These are phyloP conservation scores for Mycena leptocephala DNA, from an alignment of 768 basidiomycete genomes.

Conservation along the genomic window DNA sequence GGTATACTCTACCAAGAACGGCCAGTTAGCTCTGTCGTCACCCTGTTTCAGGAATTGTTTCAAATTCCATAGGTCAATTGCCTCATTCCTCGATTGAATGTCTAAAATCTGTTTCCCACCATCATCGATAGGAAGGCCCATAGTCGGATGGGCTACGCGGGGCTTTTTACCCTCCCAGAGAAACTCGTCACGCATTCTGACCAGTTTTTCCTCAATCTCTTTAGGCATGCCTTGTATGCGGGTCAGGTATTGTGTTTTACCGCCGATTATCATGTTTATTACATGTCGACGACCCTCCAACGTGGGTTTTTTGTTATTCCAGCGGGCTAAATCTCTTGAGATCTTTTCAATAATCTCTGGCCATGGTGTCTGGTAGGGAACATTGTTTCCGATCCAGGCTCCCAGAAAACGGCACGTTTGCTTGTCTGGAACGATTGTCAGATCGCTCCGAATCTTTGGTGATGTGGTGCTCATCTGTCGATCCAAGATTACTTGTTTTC, in stretches of 20 bases:
- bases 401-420: not conserved
- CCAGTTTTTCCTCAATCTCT: not conserved
- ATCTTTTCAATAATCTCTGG: not conserved
- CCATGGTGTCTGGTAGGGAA: not conserved
- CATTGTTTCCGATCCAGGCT: not conserved
- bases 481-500: not conserved
- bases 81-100: not conserved
- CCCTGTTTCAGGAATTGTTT: not conserved
- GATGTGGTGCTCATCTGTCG: not conserved
- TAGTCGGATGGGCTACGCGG: conserved; percentile 20
- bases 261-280: conserved; percentile 38
- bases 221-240: conserved; percentile 45
- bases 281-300: conserved; percentile 34
- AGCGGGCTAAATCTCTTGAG: not conserved
- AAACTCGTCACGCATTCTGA: not conserved
- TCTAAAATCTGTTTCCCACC: not conserved
- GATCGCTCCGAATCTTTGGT: not conserved
- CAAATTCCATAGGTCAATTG: not conserved
- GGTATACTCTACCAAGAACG: not conserved
- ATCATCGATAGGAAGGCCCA: not conserved
- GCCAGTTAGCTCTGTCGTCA: not conserved
- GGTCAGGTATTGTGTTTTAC: conserved; percentile 44
- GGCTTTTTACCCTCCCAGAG: not conserved
- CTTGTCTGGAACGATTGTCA: not conserved
- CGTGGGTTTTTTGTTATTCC: conserved; percentile 20